These are phyloP conservation scores for Cenococcum geophilum DNA, from an alignment of 495 filamentous ascomycete genomes.

Conservation along the genomic window DNA sequence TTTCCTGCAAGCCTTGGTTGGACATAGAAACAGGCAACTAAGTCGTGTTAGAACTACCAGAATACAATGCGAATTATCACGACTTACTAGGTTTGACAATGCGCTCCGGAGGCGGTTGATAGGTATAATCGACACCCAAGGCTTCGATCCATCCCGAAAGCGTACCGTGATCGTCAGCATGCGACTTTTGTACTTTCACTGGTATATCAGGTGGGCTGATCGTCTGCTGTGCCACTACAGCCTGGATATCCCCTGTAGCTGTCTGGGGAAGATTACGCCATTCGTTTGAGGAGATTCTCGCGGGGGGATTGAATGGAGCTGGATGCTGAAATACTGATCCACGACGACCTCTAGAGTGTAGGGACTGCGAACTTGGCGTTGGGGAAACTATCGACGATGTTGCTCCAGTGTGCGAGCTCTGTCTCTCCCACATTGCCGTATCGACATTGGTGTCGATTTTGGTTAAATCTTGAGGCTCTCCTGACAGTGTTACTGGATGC, in stretches of 20 bases:
- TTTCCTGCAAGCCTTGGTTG: constrained; percentile 51
- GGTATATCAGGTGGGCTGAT: constrained; percentile 42
- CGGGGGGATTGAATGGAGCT: constrained; percentile 33
- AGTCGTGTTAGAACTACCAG: constrained; percentile 23
- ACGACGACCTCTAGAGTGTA: constrained; percentile 32
- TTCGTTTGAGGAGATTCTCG: constrained; percentile 39
- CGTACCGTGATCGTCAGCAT: constrained; percentile 38
- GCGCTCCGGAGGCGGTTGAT: constrained; percentile 71
- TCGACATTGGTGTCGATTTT: constrained; percentile 53
- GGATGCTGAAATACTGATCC: constrained; percentile 36
- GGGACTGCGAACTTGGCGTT: constrained; percentile 35
- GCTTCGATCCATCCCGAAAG: constrained; percentile 84
- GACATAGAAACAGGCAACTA: constrained; percentile 84
- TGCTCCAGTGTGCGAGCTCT: constrained; percentile 50
- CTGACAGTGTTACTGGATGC: constrained; percentile 69
- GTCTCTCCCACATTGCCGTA: constrained; percentile 51
- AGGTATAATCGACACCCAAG: constrained; percentile 76
- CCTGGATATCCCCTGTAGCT: constrained; percentile 44
- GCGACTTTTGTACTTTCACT: constrained; percentile 45
- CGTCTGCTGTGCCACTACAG: constrained; percentile 28
- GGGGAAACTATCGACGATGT: constrained; percentile 42
- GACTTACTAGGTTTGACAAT: constrained; percentile 59
- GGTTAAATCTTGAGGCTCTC: constrained; percentile 56
- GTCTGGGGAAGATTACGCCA: constrained; percentile 53
- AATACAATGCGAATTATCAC: constrained; percentile 5